These are phyloP conservation scores for Ceratocystis lukuohia DNA, from an alignment of 2,329 filamentous ascomycete genomes.

Conservation along the genomic window DNA sequence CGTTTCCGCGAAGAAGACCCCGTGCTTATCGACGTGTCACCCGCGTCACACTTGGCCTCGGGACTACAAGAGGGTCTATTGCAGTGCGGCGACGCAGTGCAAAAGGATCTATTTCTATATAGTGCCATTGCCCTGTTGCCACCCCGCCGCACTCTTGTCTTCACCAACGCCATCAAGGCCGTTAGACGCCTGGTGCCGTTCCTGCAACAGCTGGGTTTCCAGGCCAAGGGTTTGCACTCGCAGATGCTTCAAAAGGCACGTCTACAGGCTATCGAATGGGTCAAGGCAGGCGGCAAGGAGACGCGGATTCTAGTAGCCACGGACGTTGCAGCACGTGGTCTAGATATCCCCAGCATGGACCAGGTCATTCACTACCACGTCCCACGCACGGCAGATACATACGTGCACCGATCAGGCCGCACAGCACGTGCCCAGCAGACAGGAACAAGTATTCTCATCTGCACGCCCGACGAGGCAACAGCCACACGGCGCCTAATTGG, in stretches of 20 bases:
- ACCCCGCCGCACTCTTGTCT: conserved; percentile 69
- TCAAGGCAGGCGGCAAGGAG: conserved; percentile 50
- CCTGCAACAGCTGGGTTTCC: conserved; percentile 67
- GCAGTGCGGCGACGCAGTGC: conserved; percentile 70
- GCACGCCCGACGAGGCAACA: conserved; percentile 77
- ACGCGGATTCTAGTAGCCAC: conserved; percentile 71
- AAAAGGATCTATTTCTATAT: conserved; percentile 96
- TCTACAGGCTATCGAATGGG: conserved; percentile 80
- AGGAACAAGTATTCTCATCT: conserved; percentile 77
- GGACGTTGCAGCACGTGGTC: conserved; percentile 81
- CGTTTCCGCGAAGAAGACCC: conserved; percentile 76
- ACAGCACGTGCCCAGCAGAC: conserved; percentile 71
- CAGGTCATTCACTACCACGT: conserved; percentile 92
- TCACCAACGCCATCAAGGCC: conserved; percentile 90
- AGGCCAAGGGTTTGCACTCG: conserved; percentile 69
- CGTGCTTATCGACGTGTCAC: conserved; percentile 86
- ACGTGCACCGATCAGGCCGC: conserved; percentile 88
- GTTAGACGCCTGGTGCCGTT: conserved; percentile 77
- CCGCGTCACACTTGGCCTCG: conserved; percentile 74
- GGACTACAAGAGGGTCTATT: conserved; percentile 78
- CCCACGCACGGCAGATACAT: conserved; percentile 78
- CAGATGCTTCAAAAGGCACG: conserved; percentile 94
- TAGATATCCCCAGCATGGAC: conserved; percentile 84
- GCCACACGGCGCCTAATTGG: conserved; percentile 71
- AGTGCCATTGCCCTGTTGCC: conserved; percentile 71